Evolutionary conservation across 2,329 filamentous ascomycete species (phyloP), one percentile per base, ranked within the genome.

Genomic region (Gaeumannomyces tritici): DNA sequence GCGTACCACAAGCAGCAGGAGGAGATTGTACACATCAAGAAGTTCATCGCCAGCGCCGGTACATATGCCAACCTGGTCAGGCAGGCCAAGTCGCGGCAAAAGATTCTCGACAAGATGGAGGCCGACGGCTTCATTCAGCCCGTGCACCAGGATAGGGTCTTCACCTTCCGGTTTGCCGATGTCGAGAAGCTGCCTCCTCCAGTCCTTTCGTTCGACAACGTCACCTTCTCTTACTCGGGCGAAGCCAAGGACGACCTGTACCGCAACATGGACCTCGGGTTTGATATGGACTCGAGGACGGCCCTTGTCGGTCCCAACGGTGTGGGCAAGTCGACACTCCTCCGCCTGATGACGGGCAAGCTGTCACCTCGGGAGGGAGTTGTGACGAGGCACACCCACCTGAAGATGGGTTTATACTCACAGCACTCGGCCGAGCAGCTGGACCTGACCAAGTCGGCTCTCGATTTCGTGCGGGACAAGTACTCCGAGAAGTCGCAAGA

Each of bases 31-130:
- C 96, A 99, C 83, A 99, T 99, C 84, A 98, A 99, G 84, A 97
- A 98, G 81, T 99, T 99, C 84, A 99, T 99, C 76, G 95, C 96
- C 73, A 97, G 93, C 65, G 95, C 95, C 63, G 95, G 96, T 93
- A 99, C 95, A 65, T 99, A 99, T 74, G 95, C 96, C 85, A 99
- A 99, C 83, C 84, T 99, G 82, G 95, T 99, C 74, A 86, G 91
- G 76, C 95, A 99, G 80, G 96, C 96, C 78, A 99, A 99, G 84
- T 98, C 95, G 56, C 88, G 95, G 67, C 95, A 99, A 80, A 99
- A 99, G 91, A 98, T 98, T 77, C 84, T 98, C 69, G 95, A 99
- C 85, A 99, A 99, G 88, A 99, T 99, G 95, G 93, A 98, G 84
- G 95, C 96, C 70, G 95, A 99, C 72, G 95, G 95, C 69, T 95